Evolutionary conservation across 257 asterid genomes (phyloP), one percentile per base, ranked within the genome.

Genomic region (Ehretia macrophylla): DNA sequence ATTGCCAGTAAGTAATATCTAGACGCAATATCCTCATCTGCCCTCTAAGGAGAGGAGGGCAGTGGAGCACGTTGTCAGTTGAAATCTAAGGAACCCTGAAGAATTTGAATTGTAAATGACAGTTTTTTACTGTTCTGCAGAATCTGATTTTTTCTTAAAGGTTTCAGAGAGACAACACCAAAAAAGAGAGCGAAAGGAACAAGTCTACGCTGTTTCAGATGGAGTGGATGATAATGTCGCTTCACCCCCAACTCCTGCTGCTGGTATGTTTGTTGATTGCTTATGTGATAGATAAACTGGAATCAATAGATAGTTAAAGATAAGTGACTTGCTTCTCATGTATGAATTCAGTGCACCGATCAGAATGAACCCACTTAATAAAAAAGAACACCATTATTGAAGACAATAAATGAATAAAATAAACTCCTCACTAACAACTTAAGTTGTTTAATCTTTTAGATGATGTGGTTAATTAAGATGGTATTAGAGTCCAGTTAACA

Each of bases 81-180:
- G 63, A 44, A 49, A 39, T 59, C 50, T 51, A n/a, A 6, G 55
- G 39, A 27, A 27, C 3, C 35, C 35, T 27, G 35, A 27, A 27
- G 35, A 27, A 1, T 27, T 27, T 27, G 35, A 27, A 27, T 27
- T 27, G 4, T 27, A 27, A 27, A 27, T 27, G 6, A 27, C 4
- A 27, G 2, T 42, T 42, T 4, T 42, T 42, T 14, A 4, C 4
- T 42, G 4, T 67, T 56, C 63, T 66, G 74, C 87, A 90, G 96
- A 85, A 73, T 72, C 84, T 19, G 76, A 66, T 77, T 83, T 81
- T 69, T 76, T 80, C 63, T 53, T 68, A 56, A 85, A 81, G 81
- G 69, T 63, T 67, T 76, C 92, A 16, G 83, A 79, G 74, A 75
- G 63, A 75, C 66, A 47, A 62, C 80, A 69, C 63, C 84, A 51